Conservation (phyloP, 2,329 filamentous ascomycete genomes). For the Paramyrothecium sp. region DNA sequence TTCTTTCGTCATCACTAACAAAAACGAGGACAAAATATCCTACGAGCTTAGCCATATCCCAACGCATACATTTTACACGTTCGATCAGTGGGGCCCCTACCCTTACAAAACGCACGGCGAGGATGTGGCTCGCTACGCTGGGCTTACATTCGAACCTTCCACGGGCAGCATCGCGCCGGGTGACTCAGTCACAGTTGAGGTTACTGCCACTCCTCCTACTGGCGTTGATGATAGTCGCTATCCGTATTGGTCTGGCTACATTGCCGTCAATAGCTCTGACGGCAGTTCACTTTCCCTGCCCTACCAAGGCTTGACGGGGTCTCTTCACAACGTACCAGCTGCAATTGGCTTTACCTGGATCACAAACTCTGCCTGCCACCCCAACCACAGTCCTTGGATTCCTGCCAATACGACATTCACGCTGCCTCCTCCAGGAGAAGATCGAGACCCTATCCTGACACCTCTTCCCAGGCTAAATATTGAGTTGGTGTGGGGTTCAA, state of each 20-base stretch:
- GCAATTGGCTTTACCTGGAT: background rate
- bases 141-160: conserved; percentile 30
- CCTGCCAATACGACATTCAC: conserved; percentile 22
- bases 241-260: conserved; percentile 41
- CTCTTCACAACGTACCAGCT: conserved; percentile 4
- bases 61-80: conserved; percentile 47
- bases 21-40: conserved; percentile 39
- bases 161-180: conserved; percentile 32
- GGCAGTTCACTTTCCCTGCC: conserved; percentile 32
- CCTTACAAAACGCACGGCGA: conserved; percentile 16
- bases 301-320: conserved; percentile 32
- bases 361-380: background rate
- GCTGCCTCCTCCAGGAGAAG: no score
- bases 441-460: no score
- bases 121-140: conserved; percentile 4
- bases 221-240: conserved; percentile 23
- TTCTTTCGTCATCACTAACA: conserved; percentile 50
- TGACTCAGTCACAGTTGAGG: conserved; percentile 22
- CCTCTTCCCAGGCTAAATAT: no score
- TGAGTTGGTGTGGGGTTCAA: no score
- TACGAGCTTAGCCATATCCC: conserved; percentile 44
- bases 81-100: conserved; percentile 18
- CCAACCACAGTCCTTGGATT: background rate
- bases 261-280: conserved; percentile 33
- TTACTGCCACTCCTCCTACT: conserved; percentile 23